phyloP scores from a whole-genome alignment of 2,329 filamentous ascomycete species.

The Neurospora sp. region DNA sequence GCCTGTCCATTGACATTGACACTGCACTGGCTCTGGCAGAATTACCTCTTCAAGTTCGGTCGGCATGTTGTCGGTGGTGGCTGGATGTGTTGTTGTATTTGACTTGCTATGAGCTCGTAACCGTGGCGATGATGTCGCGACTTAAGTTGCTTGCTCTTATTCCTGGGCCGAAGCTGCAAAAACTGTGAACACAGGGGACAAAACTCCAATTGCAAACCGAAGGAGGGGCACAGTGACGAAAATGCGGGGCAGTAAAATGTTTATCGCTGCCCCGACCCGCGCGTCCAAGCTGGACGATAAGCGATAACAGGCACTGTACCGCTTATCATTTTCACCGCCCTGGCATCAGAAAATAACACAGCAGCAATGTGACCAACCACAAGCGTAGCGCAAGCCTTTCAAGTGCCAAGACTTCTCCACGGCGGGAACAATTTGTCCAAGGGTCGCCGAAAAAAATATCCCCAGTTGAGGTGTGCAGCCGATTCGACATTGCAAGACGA shows the following conservation, averaged over 20 bases:
- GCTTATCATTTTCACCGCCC: not conserved
- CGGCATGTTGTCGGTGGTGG: slow-evolving; percentile 41
- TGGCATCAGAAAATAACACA: not conserved
- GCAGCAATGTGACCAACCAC: slow-evolving; percentile 10
- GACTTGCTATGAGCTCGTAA: not conserved
- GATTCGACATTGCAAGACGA: not conserved
- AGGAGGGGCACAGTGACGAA: not conserved
- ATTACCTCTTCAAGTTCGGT: slow-evolving; percentile 66
- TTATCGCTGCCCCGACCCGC: not conserved
- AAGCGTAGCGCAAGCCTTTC: slow-evolving; percentile 5
- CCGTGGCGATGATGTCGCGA: not conserved
- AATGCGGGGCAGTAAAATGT: not conserved
- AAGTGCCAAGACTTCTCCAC: slow-evolving; percentile 9
- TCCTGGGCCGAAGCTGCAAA: not conserved
- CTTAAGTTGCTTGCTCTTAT: not conserved
- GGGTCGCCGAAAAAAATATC: slow-evolving; percentile 13
- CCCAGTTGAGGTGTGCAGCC: not conserved
- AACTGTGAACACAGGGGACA: not conserved
- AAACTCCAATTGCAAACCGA: not conserved
- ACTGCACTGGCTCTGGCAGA: not conserved
- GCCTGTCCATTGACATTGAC: not conserved
- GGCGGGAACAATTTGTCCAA: slow-evolving; percentile 13
- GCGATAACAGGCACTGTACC: not conserved
- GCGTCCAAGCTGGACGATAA: not conserved
- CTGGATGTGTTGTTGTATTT: not conserved